Base-by-base conservation (phyloP, 2,329 filamentous ascomycete genomes). In the Fusarium sp. region DNA sequence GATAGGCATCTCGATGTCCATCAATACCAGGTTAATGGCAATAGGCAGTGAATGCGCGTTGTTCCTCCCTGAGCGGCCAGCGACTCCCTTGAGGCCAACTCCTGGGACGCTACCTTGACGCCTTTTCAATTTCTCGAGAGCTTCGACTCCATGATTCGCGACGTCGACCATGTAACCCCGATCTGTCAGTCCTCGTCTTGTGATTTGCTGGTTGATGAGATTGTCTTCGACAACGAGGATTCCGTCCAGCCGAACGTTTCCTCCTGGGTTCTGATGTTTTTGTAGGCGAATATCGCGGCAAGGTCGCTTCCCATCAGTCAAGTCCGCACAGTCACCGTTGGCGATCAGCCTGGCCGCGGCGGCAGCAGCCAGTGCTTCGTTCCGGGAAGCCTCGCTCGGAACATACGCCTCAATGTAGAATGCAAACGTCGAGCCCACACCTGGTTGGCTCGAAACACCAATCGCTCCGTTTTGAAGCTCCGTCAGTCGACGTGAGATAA, bases 391-490 rank as follows among this genome's bases (percentile, higher is more conserved):
- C 10, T 79, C 78, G 20, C 76, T 82, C 2, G 85, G 84, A 2
- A 81, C 72, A 66, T 81, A 81, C 0, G 89, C 86, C 71, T 90
- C 88, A 61, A 94, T 87, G 77, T 92, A 94, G 77, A 94, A 94
- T 1, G 89, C 89, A 78, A 94, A 94, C 0, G 88, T 92, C 67
- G 89, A 92, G 3, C 92, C 92, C n/a, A 88, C 85, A 3, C 90
- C 91, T 4, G 87, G 83, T 67, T 88, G 83, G n/a, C 89, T 91
- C 3, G 87, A 83, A 8, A 95, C 90, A 3, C 92, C 92, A 48
- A 96, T 94, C 65, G 92, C 90, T 6, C 93, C 93, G 22, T 92
- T 92, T 77, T 94, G 92, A 13, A 95, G 82, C 76, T 95, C 92
- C 0, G 92, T 93, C n/a, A 96, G 84, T 57, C 92, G 88, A 25